Conservation (phyloP, 2,329 filamentous ascomycete genomes). For the Pseudogymnoascus sp. region DNA sequence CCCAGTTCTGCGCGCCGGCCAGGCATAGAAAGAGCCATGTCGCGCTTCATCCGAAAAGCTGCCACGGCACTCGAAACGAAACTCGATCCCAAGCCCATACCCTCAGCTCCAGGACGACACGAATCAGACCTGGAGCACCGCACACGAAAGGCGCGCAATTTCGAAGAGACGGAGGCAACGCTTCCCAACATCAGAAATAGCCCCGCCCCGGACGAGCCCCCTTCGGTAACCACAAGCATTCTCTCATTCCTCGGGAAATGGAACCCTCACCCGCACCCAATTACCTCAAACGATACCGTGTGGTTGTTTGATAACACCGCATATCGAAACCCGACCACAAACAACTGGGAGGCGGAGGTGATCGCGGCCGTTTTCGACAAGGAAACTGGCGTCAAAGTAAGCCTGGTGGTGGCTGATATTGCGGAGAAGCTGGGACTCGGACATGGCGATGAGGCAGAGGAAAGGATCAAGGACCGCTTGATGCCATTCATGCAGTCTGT, state of each 20-base stretch:
- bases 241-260: conserved; percentile 42
- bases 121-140: conserved; percentile 40
- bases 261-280: conserved; percentile 52
- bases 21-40: background rate
- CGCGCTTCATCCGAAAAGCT: background rate
- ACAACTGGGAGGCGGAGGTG: conserved; percentile 71
- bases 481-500: conserved; percentile 73
- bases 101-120: conserved; percentile 9
- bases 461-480: conserved; percentile 58
- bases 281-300: conserved; percentile 58
- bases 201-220: conserved; percentile 22
- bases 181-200: conserved; percentile 32
- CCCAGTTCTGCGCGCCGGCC: background rate
- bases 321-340: conserved; percentile 45
- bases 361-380: conserved; percentile 74
- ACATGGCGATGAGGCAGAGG: conserved; percentile 46
- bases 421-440: conserved; percentile 60
- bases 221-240: conserved; percentile 28
- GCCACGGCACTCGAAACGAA: background rate
- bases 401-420: conserved; percentile 62
- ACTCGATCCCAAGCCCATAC: conserved; percentile 12
- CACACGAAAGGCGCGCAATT: conserved; percentile 42
- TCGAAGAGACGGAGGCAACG: conserved; percentile 42
- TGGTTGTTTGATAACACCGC: conserved; percentile 92
- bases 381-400: conserved; percentile 57